Conservation (phyloP, 1,139 yeast genomes). For the Hanseniaspora gamundiae region DNA sequence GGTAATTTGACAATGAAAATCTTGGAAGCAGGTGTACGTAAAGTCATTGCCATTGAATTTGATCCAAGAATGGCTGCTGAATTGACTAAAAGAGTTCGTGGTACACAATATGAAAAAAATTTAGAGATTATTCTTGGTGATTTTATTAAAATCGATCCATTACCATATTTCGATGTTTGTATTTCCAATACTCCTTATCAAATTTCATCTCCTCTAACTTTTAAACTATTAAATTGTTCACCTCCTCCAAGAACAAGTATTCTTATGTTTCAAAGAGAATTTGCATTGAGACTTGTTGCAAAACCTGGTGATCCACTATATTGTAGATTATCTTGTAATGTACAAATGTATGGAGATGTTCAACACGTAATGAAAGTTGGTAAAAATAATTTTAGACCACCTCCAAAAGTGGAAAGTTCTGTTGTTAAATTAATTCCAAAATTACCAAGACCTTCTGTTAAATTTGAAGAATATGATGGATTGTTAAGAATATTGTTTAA, state of each 20-base stretch:
- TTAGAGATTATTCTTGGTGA: constrained; percentile 88
- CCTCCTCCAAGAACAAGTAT: constrained; percentile 96
- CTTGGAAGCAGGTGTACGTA: constrained; percentile 70
- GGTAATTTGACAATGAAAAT: constrained; percentile 94
- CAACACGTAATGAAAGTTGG: constrained; percentile 98
- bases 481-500: constrained; percentile 80
- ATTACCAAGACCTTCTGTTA: constrained; percentile 82
- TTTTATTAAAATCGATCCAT: constrained; percentile 76
- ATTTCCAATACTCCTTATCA: constrained; percentile 97
- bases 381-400: constrained; percentile 91
- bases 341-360: constrained; percentile 98
- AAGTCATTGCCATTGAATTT: constrained; percentile 92
- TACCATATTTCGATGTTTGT: constrained; percentile 92
- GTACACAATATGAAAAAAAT: constrained; percentile 85
- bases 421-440: constrained; percentile 91
- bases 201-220: constrained; percentile 91
- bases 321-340: constrained; percentile 89
- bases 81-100: constrained; percentile 92
- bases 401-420: constrained; percentile 96
- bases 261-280: constrained; percentile 96
- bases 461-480: constrained; percentile 96
- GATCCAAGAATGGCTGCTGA: constrained; percentile 99
- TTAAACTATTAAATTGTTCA: constrained; percentile 70
- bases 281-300: constrained; percentile 84
- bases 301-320: constrained; percentile 90